Conservation (phyloP, 768 basidiomycete species). For the Candolleomyces eurysporus region DNA sequence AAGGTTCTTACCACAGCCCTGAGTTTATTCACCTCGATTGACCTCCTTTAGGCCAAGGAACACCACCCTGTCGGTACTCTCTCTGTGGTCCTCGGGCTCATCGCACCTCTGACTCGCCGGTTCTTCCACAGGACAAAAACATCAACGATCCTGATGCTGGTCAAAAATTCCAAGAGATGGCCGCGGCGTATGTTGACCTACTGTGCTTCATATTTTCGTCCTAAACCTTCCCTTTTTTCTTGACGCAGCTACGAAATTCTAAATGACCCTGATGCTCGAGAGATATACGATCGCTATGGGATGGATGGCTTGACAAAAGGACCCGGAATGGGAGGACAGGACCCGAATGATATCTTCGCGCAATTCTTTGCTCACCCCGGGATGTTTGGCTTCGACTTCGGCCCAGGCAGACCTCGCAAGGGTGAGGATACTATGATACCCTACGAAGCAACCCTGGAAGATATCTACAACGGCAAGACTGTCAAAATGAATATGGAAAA, state of each 20-base stretch:
- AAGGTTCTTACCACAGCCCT: constrained; percentile 53
- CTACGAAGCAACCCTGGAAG: constrained; percentile 87
- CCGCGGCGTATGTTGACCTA: constrained; percentile 65
- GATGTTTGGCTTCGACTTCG: constrained; percentile 66
- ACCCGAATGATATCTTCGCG: constrained; percentile 69
- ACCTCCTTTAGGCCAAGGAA: constrained; percentile 64
- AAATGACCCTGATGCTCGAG: constrained; percentile 64
- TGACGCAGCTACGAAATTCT: constrained; percentile 75
- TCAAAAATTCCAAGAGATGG: constrained; percentile 85
- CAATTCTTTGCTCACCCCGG: constrained; percentile 63
- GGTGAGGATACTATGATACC: constrained; percentile 75
- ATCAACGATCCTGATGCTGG: constrained; percentile 84
- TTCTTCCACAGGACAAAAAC: constrained; percentile 53
- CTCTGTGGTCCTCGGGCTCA: neutral
- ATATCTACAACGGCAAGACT: constrained; percentile 87
- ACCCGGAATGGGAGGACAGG: constrained; percentile 48
- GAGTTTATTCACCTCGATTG: constrained; percentile 5
- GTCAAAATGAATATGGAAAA: constrained; percentile 90
- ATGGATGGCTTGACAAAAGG: constrained; percentile 62
- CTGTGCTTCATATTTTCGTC: constrained; percentile 3
- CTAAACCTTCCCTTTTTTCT: constrained; percentile 8
- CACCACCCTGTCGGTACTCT: constrained; percentile 69
- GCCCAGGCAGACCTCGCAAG: constrained; percentile 51
- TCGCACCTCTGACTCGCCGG: neutral
- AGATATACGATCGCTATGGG: constrained; percentile 71